Percentiles rank a stretch among this genome's conserved stretches.
phyloP scores from a whole-genome alignment of 306 rosid genomes.

The Delonix regia region DNA sequence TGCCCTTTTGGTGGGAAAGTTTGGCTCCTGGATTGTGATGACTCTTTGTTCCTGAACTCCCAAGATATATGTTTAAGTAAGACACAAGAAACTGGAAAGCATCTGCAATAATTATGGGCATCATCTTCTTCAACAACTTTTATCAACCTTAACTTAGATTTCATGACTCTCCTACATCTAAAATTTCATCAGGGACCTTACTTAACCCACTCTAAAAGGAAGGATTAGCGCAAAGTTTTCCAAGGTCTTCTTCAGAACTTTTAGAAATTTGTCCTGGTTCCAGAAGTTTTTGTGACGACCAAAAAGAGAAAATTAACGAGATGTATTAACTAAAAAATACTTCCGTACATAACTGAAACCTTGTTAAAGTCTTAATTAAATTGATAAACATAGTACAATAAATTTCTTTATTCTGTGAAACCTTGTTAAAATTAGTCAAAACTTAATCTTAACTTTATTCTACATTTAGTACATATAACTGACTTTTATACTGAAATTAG shows the following conservation, averaged over 20 bases:
- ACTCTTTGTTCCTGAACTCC: background rate
- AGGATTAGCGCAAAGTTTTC: background rate
- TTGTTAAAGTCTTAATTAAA: too few relatives aligned
- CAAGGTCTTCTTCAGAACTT: background rate
- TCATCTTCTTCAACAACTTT: slow-evolving; percentile 4
- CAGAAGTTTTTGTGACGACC: background rate
- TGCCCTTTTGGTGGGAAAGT: background rate
- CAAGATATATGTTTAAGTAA: slow-evolving; percentile 8
- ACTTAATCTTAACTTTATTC: background rate
- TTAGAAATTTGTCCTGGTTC: slow-evolving; percentile 20
- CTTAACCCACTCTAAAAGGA: slow-evolving; percentile 7
- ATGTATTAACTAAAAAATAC: background rate
- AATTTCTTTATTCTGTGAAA: slow-evolving; percentile 7
- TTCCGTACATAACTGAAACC: background rate
- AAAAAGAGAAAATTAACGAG: background rate
- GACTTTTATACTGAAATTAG: background rate
- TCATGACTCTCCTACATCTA: slow-evolving; percentile 20
- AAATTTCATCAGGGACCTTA: slow-evolving; percentile 19
- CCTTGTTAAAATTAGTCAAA: background rate
- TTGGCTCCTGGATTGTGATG: background rate
- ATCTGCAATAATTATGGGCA: slow-evolving; percentile 28
- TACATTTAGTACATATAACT: background rate
- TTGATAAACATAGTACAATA: background rate
- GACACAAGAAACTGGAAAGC: slow-evolving; percentile 30
- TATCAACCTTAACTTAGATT: background rate